Conservation (phyloP, 805 yeast species). For the Pachysolen tannophilus region DNA sequence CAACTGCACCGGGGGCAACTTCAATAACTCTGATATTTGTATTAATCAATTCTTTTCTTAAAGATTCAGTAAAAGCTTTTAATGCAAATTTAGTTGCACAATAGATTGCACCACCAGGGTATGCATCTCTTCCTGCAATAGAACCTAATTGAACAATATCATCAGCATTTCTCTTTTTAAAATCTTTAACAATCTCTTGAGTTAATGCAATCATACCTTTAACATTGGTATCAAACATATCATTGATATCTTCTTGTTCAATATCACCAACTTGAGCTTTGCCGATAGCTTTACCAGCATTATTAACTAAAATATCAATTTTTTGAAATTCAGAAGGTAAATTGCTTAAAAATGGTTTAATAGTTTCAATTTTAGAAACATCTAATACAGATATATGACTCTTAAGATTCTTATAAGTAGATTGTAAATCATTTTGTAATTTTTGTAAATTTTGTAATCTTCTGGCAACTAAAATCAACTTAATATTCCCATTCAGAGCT, state of each 20-base stretch:
- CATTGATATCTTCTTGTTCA: constrained; percentile 51
- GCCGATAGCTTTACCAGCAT: constrained; percentile 80
- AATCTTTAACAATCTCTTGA: constrained; percentile 65
- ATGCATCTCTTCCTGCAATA: constrained; percentile 72
- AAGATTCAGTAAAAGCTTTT: constrained; percentile 59
- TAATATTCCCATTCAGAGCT: constrained; percentile 42
- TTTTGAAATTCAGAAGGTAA: constrained; percentile 43
- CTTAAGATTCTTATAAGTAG: constrained; percentile 25
- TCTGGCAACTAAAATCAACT: constrained; percentile 45
- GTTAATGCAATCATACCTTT: constrained; percentile 78
- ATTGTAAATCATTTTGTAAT: constrained; percentile 28
- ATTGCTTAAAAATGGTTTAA: constrained; percentile 31
- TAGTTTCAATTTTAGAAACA: constrained; percentile 35
- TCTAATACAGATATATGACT: constrained; percentile 28
- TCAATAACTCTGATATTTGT: constrained; percentile 61
- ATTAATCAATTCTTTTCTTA: constrained; percentile 47
- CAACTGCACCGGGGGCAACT: constrained; percentile 74
- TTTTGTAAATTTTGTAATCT: constrained; percentile 37
- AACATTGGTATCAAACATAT: constrained; percentile 83
- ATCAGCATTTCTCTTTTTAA: constrained; percentile 64
- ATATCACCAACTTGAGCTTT: constrained; percentile 69
- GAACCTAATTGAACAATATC: constrained; percentile 73
- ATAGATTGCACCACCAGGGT: constrained; percentile 73
- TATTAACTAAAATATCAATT: constrained; percentile 61
- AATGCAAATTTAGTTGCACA: constrained; percentile 72